Base-by-base conservation (phyloP, 352 stramenopile genomes). In the Globisporangium nagaii region DNA sequence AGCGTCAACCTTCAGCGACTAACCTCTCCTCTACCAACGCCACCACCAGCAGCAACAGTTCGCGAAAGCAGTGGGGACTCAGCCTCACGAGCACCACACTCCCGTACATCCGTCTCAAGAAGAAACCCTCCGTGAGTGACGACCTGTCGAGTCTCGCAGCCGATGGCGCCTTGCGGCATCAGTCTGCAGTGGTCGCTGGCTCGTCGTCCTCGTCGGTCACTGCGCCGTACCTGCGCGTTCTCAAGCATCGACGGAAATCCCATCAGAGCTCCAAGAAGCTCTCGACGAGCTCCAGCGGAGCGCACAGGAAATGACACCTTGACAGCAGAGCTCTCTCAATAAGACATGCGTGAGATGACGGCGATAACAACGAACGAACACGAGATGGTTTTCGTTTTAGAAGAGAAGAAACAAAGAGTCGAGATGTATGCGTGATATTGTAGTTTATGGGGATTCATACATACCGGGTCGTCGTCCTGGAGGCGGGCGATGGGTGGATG, bases 31-130 rank as follows among this genome's bases (percentile, higher is more conserved):
- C n/a, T n/a, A n/a, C n/a, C n/a, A 36, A 5, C 28, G 10, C 6
- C 34, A 56, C 12, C n/a, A 19, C 1, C 12, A 6, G 7, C 11
- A 46, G 12, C 6, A 43, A 49, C 1, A 59, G 35, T 11, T 56
- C 56, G 13, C 51, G 66, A 11, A 66, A 73, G 36, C 63, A 84
- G 39, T 88, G 79, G 79, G 73, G 75, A 0, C 51, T 89, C 20
- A 70, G 80, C 40, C 54, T 89, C 34, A 75, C 73, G 47, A 86
- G 81, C 58, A 52, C 69, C 9, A 62, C 77, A 17, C 56, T 92
- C 8, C 79, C 79, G 2, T 85, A 84, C 61, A 88, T 92, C 44
- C 81, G 77, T 8, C 49, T 76, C 45, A 87, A 86, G 58, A 89
- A 89, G 56, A 85, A 83, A 35, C 63, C 57, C 3, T 56, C 70